Evolutionary conservation across 129 eudicot genomes (phyloP), one percentile per base, ranked within the genome.

Genomic region (Centaurea solstitialis): DNA sequence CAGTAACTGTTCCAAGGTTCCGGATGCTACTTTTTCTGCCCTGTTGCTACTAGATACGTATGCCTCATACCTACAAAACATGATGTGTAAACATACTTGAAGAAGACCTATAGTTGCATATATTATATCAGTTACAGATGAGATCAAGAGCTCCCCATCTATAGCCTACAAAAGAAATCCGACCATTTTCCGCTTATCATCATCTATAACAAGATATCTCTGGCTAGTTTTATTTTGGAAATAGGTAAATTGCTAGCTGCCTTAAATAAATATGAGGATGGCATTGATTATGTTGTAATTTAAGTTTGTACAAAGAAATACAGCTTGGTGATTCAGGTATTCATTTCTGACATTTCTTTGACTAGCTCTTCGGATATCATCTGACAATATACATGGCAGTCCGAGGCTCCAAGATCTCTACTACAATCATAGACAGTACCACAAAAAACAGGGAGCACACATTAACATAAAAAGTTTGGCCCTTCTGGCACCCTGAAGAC

Each of bases 21-120:
- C 98, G 50, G 94, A 90, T 73, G 84, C 82, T 47, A 85, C 88
- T 75, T 83, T 85, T 79, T 82, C 94, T 86, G 68, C 73, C 73
- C 77, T 89, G 47, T 78, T 89, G 80, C 39, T 79, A 53, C 82
- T 73, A 82, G 80, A 82, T 23, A 88, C 84, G 41, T 41, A 86
- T 72, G 87, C 91, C 69, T 89, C 98, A 73, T 91, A 96, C 93
- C 99, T 96, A 53, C 75, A 82, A 37, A 77, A 62, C n/a, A 68
- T 76, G 28, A 61, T 5, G 22, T 9, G 45, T 45, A 41, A 43
- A 57, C 23, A 57, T 17, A 57, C 22, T 57, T 57, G 7, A 57
- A 57, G n/a, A 57, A 21, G 6, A 57, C 22, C 64, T 57, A 57
- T n/a, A 57, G 65, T 17, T 57, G 22, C n/a, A 13, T 57, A 57